Conservation (phyloP, 805 yeast genomes). For the Ogataea pini region DNA sequence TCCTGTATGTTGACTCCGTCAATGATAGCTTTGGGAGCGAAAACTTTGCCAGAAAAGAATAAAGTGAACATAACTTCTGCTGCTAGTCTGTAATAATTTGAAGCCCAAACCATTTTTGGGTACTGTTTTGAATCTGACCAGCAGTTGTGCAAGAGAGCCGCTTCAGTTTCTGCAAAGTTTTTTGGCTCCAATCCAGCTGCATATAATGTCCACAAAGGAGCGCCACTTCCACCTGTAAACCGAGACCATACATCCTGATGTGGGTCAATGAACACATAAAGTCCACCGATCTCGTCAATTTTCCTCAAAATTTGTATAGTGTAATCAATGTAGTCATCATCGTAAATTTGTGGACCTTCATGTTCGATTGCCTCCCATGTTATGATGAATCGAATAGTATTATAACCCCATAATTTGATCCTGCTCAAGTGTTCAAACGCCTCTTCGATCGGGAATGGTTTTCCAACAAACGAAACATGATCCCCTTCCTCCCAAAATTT, state of each 20-base stretch:
- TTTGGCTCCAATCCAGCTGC: slow-evolving; percentile 85
- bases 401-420: slow-evolving; percentile 80
- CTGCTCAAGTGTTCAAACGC: slow-evolving; percentile 68
- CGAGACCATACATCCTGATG: slow-evolving; percentile 97
- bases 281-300: slow-evolving; percentile 63
- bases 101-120: slow-evolving; percentile 91
- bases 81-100: slow-evolving; percentile 78
- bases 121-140: slow-evolving; percentile 47
- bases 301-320: slow-evolving; percentile 61
- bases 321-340: slow-evolving; percentile 71
- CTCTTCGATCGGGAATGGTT: slow-evolving; percentile 77
- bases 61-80: slow-evolving; percentile 80
- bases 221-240: slow-evolving; percentile 87
- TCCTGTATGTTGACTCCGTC: slow-evolving; percentile 78
- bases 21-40: slow-evolving; percentile 74
- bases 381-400: slow-evolving; percentile 69
- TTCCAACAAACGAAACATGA: slow-evolving; percentile 74
- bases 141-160: slow-evolving; percentile 73
- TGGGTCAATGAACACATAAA: slow-evolving; percentile 80
- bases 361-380: slow-evolving; percentile 96
- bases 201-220: slow-evolving; percentile 89
- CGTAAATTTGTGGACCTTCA: slow-evolving; percentile 80
- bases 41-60: slow-evolving; percentile 75
- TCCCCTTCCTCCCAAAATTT: slow-evolving; percentile 69
- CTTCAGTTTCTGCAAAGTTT: slow-evolving; percentile 70